Evolutionary conservation across 2,329 filamentous ascomycete genomes (phyloP).

Genomic region (Trichothecium sympodiale): DNA sequence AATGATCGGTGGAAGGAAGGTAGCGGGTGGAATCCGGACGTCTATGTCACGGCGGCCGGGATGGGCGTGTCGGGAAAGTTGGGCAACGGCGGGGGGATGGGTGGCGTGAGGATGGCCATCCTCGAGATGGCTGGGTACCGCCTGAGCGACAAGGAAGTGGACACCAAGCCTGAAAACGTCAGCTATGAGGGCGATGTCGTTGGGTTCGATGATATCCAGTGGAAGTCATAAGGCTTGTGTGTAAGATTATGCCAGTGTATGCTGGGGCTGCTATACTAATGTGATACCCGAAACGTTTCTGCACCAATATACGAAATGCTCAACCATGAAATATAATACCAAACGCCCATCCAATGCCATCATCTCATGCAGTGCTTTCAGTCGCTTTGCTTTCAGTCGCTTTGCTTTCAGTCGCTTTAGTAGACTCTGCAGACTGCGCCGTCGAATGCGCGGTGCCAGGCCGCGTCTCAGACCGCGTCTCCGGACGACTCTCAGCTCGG

Average conservation of each 20-base stretch:
- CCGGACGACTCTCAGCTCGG: too few species aligned
- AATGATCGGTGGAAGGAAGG: conserved; percentile 16
- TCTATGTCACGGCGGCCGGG: conserved; percentile 26
- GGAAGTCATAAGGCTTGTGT: conserved; percentile 12
- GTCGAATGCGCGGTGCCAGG: too few species aligned
- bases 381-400: too few species aligned
- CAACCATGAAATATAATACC: too few species aligned
- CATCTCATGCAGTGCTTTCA: too few species aligned
- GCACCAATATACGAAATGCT: too few species aligned
- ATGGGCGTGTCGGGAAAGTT: conserved; percentile 9
- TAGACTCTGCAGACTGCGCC: too few species aligned
- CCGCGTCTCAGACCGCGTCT: too few species aligned
- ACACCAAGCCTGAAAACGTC: conserved; percentile 23
- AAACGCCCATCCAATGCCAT: too few species aligned
- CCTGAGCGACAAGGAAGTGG: conserved; percentile 14
- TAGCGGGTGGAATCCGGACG: conserved; percentile 15
- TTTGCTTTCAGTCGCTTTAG: too few species aligned
- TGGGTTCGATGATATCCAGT: conserved; percentile 26
- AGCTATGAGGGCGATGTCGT: conserved; percentile 23
- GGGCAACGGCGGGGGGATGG: conserved; percentile 25
- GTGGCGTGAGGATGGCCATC: conserved; percentile 26
- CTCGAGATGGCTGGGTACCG: conserved; percentile 28
- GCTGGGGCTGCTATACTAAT: too few species aligned
- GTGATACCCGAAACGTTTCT: too few species aligned
- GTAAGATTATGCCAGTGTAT: neutral